Base-by-base conservation (phyloP, 2,329 filamentous ascomycete species). In the Botrytis elliptica region DNA sequence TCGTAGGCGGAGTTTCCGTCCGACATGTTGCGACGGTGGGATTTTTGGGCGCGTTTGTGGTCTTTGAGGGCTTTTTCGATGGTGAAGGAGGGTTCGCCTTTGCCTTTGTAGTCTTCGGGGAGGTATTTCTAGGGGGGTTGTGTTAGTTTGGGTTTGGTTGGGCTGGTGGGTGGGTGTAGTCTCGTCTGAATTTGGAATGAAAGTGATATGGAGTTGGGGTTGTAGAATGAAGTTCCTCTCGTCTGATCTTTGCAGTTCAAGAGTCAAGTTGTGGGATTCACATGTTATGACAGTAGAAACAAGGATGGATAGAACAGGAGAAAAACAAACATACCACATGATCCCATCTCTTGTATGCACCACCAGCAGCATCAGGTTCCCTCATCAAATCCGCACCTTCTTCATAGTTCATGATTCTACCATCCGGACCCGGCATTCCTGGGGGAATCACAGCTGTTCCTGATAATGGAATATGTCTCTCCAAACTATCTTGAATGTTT, bases 381-480 rank as follows among this genome's bases (percentile, higher is more conserved):
- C 91, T 87, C 91, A 95, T 94, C 81, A 97, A 85, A 79, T 97
- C 94, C 3, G 91, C 87, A n/a, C 94, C 94, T 79, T 98, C 94
- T 79, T 93, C 86, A 79, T 98, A 98, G 42, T 90, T 77, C 85
- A 97, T 93, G 18, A 87, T 84, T 71, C 89, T 87, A 4, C 95
- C 95, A 72, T 88, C 86, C 29, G 87, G 83, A 80, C 97, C 94
- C 1, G 83, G 83, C 77, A 87, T 83, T 36, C 95, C 94, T 0
- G 92, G 90, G 1, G 95, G 93, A n/a, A 96, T 88, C 29, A 85
- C 85, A 1, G 94, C 92, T 0, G 91, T 91, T 4, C 94, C 95
- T 79, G 97, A 93, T 0, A 98, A 85, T 0, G 95, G 95, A 22
- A 92, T 88, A 79, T 96, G 93, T 76, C 86, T 89, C 46, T 86